Percentiles rank a stretch among this genome's conserved stretches.
These are phyloP conservation scores for Alternaria brassicicola DNA, from an alignment of 2,329 filamentous ascomycete genomes.

Conservation along the genomic window DNA sequence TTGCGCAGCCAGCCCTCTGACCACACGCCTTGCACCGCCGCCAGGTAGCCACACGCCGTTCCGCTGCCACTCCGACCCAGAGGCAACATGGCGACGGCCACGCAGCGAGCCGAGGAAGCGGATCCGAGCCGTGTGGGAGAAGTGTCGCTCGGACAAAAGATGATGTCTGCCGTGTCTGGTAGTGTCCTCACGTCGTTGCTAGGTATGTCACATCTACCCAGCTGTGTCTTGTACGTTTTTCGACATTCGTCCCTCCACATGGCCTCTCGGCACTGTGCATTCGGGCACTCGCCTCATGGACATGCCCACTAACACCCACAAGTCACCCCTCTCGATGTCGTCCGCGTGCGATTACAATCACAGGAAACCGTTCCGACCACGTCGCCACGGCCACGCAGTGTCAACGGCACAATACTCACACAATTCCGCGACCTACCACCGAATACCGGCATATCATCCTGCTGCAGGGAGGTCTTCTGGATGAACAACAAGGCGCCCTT, in stretches of 20 bases:
- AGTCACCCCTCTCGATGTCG: constrained; percentile 94
- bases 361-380: constrained; percentile 63
- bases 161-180: constrained; percentile 90
- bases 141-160: constrained; percentile 85
- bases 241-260: neutral
- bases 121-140: constrained; percentile 58
- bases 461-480: constrained; percentile 97
- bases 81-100: constrained; percentile 39
- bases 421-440: constrained; percentile 73
- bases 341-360: constrained; percentile 91
- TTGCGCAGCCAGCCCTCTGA: constrained; percentile 28
- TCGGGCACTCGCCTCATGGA: neutral
- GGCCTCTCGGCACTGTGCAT: neutral
- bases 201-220: constrained; percentile 10
- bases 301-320: constrained; percentile 10
- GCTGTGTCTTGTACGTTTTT: no score
- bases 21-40: constrained; percentile 32
- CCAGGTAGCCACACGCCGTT: constrained; percentile 42
- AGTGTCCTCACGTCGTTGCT: constrained; percentile 88
- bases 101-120: constrained; percentile 49
- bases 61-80: constrained; percentile 1
- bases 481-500: constrained; percentile 82
- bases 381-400: constrained; percentile 56
- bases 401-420: constrained; percentile 39
- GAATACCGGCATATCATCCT: constrained; percentile 89